Percentiles rank a stretch among this genome's conserved stretches.
Evolutionary conservation across 352 stramenopile genomes (phyloP).

Genomic region (Globisporangium paddicum): DNA sequence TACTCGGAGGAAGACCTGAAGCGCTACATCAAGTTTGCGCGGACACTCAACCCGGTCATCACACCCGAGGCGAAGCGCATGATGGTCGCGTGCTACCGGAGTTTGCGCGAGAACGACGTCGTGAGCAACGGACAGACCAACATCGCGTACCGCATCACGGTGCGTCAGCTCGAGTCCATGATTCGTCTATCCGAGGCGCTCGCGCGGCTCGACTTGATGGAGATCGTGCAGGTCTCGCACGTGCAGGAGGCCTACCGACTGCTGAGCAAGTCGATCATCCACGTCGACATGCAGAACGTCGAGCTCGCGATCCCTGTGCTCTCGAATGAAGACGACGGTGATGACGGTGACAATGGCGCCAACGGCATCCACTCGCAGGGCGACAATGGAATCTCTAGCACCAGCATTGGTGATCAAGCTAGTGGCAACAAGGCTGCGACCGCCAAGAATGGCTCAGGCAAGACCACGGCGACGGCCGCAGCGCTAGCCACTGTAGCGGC

Average conservation of each 20-base stretch:
- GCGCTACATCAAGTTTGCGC: conserved; percentile 93
- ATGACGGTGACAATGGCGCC: conserved; percentile 40
- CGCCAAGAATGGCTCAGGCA: background rate
- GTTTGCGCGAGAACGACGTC: conserved; percentile 95
- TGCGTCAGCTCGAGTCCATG: conserved; percentile 98
- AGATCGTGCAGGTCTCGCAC: conserved; percentile 88
- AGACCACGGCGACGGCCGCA: background rate
- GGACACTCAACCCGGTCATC: conserved; percentile 68
- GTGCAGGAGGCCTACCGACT: conserved; percentile 96
- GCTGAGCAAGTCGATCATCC: conserved; percentile 98
- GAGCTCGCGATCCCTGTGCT: conserved; percentile 80
- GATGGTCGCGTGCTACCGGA: conserved; percentile 97
- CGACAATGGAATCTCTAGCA: background rate
- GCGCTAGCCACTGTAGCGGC: background rate
- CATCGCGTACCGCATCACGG: conserved; percentile 98
- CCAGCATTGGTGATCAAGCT: background rate
- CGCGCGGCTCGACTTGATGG: conserved; percentile 93
- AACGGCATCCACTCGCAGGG: conserved; percentile 1
- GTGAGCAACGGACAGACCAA: conserved; percentile 90
- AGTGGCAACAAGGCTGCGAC: background rate
- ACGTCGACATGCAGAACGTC: conserved; percentile 98
- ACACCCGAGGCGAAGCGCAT: conserved; percentile 78
- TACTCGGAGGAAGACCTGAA: conserved; percentile 90
- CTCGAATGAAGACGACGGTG: conserved; percentile 30
- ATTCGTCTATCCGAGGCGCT: conserved; percentile 97